Base-by-base conservation (phyloP, 164 flowering plant genomes). In the Sedum album region DNA sequence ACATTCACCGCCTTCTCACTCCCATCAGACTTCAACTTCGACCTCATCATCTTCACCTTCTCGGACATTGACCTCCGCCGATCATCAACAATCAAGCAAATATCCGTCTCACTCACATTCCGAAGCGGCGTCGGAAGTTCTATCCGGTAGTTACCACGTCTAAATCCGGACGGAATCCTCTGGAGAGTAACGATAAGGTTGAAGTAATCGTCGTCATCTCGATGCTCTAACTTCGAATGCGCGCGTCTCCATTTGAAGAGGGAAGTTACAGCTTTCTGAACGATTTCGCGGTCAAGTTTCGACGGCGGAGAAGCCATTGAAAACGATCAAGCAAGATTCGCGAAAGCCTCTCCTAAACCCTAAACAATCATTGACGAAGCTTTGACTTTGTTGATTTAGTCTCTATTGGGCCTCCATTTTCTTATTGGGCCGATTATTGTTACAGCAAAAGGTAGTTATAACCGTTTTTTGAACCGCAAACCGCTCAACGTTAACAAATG, bases 131-230 rank as follows among this genome's bases (percentile, higher is more conserved):
- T n/a, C n/a, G n/a, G n/a, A n/a, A n/a, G n/a, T n/a, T n/a, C n/a
- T n/a, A n/a, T n/a, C 84, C 18, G 68, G 46, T 63, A 0, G 0
- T 7, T 11, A 41, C 46, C 85, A 0, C 78, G 77, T 66, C 88
- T 86, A 17, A 70, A 65, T 4, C 79, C 76, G 1, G 75, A 60
- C 1, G 98, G 98, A 74, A 91, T 88, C 70, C 85, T 86, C 66
- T 83, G 86, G 28, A 93, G 86, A 71, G 96, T 84, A 7, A 93
- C 61, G 66, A 83, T 68, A 6, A 93, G 84, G 74, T 88, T 88
- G 73, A 91, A 13, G 76, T 83, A 85, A n/a, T 91, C 92, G 35
- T 88, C 98, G 7, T 89, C n/a, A n/a, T n/a, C n/a, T n/a, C n/a
- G n/a, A n/a, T n/a, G n/a, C 98, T 14, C 7, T 5, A 6, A 81